phyloP scores from a whole-genome alignment of 1,284 basidiomycete species.

The Ganoderma lucidum region DNA sequence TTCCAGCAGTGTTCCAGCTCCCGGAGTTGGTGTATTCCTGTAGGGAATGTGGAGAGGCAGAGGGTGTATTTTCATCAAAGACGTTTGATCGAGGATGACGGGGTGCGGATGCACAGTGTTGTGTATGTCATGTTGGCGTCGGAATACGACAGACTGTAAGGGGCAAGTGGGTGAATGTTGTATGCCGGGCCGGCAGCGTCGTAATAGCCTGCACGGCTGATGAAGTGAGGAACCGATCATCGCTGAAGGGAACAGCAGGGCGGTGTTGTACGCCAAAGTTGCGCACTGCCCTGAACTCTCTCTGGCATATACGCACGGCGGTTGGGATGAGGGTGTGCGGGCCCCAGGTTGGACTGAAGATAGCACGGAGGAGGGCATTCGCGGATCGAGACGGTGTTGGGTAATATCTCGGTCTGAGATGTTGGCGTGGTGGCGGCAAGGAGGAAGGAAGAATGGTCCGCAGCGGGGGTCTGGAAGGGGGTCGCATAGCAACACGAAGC shows the following conservation, averaged over 20 bases:
- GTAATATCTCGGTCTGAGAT: not conserved
- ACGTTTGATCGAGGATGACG: conserved; percentile 21
- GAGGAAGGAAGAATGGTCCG: not conserved
- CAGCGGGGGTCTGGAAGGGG: conserved; percentile 5
- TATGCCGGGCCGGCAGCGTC: conserved; percentile 2
- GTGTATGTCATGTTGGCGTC: conserved; percentile 1
- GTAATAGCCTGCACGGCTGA: conserved; percentile 10
- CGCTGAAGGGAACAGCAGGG: conserved; percentile 3
- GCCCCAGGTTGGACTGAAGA: not conserved
- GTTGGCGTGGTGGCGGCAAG: not conserved
- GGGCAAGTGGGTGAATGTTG: not conserved
- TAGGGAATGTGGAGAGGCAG: not conserved
- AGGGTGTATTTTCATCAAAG: conserved; percentile 20
- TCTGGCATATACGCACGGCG: not conserved
- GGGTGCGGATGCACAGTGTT: conserved; percentile 11
- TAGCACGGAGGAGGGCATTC: not conserved
- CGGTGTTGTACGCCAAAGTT: not conserved
- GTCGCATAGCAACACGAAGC: conserved; percentile 17
- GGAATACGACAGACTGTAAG: not conserved
- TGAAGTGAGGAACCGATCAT: conserved; percentile 25
- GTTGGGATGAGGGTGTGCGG: not conserved
- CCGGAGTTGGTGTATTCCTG: not conserved
- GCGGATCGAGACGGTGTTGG: conserved; percentile 2
- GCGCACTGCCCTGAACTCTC: not conserved
- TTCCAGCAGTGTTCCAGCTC: not conserved